These are phyloP conservation scores for Xerocomus minutiporus DNA, from an alignment of 1,284 basidiomycete species.

Conservation along the genomic window DNA sequence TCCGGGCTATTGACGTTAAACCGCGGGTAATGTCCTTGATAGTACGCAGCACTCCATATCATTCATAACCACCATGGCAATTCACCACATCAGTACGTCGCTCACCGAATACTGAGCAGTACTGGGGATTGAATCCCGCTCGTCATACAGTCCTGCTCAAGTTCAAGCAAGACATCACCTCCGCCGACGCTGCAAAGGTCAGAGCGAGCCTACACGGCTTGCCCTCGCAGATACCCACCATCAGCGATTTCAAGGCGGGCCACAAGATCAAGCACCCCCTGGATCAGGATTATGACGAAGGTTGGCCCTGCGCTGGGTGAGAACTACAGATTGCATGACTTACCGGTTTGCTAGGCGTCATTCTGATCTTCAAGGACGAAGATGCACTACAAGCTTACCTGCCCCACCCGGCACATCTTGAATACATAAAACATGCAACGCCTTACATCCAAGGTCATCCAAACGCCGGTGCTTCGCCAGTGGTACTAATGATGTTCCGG, in stretches of 20 bases:
- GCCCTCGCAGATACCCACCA: constrained; percentile 17
- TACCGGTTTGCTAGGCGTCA: constrained; percentile 9
- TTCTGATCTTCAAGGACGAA: constrained; percentile 23
- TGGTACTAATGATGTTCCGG: neutral
- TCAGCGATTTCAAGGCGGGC: constrained; percentile 14
- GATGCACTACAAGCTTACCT: constrained; percentile 12
- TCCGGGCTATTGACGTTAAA: neutral
- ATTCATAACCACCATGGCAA: constrained; percentile 12
- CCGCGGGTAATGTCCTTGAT: neutral
- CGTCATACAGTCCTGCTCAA: constrained; percentile 17
- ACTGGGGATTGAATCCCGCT: neutral
- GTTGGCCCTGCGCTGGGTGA: constrained; percentile 5
- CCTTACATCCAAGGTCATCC: constrained; percentile 23
- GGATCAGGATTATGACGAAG: constrained; percentile 25
- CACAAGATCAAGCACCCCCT: constrained; percentile 18
- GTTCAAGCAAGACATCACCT: constrained; percentile 15
- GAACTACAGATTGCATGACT: neutral
- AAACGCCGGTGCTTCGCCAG: neutral
- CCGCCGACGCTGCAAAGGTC: constrained; percentile 9
- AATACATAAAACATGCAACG: constrained; percentile 2
- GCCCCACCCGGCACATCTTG: constrained; percentile 19
- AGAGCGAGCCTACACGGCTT: constrained; percentile 4
- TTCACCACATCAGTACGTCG: constrained; percentile 23
- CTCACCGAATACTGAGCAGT: neutral
- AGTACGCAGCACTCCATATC: neutral